Conservation (phyloP, 257 asterid genomes). For the Anisodus tanguticus region DNA sequence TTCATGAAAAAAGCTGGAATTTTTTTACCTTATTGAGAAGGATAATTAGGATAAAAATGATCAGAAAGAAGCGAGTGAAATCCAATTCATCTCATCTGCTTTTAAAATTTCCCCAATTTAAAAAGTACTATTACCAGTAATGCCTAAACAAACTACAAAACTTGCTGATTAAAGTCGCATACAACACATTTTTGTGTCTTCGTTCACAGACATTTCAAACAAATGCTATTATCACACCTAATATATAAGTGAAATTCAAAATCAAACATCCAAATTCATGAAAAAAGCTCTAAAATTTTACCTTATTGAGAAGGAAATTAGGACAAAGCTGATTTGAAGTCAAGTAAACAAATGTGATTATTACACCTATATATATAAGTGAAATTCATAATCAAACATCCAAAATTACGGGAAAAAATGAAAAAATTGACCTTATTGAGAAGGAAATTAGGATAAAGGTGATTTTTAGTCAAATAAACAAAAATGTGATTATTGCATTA, state of each 20-base stretch:
- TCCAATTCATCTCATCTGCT: slow-evolving; percentile 2
- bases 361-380: too few species aligned
- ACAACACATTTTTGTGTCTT: background rate
- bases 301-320: background rate
- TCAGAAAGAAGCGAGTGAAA: too few species aligned
- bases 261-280: background rate
- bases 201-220: background rate
- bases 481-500: too few species aligned
- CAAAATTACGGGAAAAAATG: background rate
- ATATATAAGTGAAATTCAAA: background rate
- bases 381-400: too few species aligned
- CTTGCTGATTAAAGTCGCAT: background rate
- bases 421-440: slow-evolving; percentile 64
- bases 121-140: background rate
- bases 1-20: background rate
- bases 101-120: background rate
- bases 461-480: slow-evolving; percentile 59
- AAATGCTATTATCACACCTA: background rate
- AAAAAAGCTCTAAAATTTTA: background rate
- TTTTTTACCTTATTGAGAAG: background rate
- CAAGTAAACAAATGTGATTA: background rate
- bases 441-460: slow-evolving; percentile 86
- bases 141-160: background rate
- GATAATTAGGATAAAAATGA: background rate
- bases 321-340: background rate